These are phyloP conservation scores for Lachancea sp. DNA, from an alignment of 805 yeast species.

Conservation along the genomic window DNA sequence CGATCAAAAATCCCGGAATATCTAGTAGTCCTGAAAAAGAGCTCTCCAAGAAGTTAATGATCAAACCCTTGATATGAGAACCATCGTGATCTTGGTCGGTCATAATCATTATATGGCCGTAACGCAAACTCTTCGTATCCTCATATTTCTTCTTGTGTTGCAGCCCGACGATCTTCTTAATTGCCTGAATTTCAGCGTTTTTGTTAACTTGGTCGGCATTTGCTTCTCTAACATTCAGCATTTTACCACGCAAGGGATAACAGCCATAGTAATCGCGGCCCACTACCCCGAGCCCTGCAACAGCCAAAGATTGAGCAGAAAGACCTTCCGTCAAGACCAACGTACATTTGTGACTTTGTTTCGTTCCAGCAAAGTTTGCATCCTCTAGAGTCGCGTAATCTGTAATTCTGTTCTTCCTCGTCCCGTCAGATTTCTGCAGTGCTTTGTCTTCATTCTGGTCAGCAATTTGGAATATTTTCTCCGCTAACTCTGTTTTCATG, in stretches of 20 bases:
- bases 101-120: conserved; percentile 98
- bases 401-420: conserved; percentile 75
- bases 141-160: conserved; percentile 86
- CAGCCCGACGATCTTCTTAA: conserved; percentile 90
- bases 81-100: conserved; percentile 99
- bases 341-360: conserved; percentile 87
- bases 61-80: conserved; percentile 91
- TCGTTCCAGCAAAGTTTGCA: conserved; percentile 94
- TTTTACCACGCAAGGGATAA: conserved; percentile 91
- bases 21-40: conserved; percentile 90
- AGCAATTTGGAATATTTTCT: conserved; percentile 73
- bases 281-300: conserved; percentile 87
- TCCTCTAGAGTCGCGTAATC: conserved; percentile 87
- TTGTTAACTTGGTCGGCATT: conserved; percentile 91
- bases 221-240: conserved; percentile 93
- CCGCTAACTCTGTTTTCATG: conserved; percentile 53
- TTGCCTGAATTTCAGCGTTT: conserved; percentile 89
- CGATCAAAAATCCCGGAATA: conserved; percentile 86
- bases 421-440: conserved; percentile 82
- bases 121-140: conserved; percentile 67
- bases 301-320: conserved; percentile 88
- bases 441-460: conserved; percentile 84
- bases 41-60: conserved; percentile 86
- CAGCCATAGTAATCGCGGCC: conserved; percentile 95
- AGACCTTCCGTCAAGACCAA: conserved; percentile 94